Base-by-base conservation (phyloP, 2,329 filamentous ascomycete species). In the Bimuria novae-zelandiae region DNA sequence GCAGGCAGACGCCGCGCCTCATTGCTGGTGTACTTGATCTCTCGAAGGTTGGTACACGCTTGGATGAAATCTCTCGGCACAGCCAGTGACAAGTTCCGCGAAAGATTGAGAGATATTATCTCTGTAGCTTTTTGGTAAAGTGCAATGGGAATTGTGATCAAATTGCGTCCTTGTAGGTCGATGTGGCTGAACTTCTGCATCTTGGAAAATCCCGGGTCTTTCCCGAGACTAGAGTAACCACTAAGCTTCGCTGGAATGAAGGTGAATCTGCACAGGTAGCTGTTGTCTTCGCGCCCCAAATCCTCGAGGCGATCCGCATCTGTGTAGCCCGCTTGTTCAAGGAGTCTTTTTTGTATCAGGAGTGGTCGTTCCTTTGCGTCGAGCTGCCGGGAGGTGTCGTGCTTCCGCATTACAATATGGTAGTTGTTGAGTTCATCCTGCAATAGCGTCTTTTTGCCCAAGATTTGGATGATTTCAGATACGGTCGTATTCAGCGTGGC, bases 51-150 rank as follows among this genome's bases (percentile, higher is more conserved):
- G 62, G 88, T 86, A 76, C 94, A 99, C 23, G 90, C 89, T 71
- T 96, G 91, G 50, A 99, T 92, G 70, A 99, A 99, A 73, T 99
- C 94, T 68, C 92, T 91, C 0, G 94, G 94, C 12, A 99, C 87
- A 64, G 97, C 91, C 23, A 99, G 81, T 0, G 92, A 94, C 39
- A 97, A 78, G 64, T 99, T 99, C 32, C 90, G 85, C 1, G 94
- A 97, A 8, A 99, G 80, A 68, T 99, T 97, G 33, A 99, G 82
- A 0, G 92, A 95, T 50, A 96, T 93, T 62, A 99, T 97, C 68
- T 99, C 94, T 10, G 85, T 82, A 0, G 93, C 90, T 71, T 92
- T 95, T 55, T 90, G 90, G 75, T 97, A 97, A 10, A 99, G 84
- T 0, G 88, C 89, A 62, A 99, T 96, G 3, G 94, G 94, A 49